Evolutionary conservation across 306 rosid genomes (phyloP).

Genomic region (Cyamopsis tetragonoloba): DNA sequence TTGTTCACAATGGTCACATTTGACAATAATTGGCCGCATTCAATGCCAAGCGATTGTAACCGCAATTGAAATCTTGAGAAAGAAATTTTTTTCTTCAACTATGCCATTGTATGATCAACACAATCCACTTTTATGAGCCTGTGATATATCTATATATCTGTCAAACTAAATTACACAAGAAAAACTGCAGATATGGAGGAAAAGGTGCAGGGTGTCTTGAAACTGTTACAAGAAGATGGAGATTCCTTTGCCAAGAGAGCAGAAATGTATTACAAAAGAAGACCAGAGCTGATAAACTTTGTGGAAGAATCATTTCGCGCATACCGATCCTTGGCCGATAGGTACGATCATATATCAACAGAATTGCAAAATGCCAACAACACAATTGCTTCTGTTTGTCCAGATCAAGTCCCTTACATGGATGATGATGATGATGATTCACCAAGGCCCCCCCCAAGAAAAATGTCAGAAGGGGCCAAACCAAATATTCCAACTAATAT

Average conservation of each 20-base stretch:
- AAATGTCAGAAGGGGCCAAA: slow-evolving; percentile 33
- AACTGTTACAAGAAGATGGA: slow-evolving; percentile 71
- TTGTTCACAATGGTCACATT: too few relatives aligned
- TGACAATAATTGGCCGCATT: background rate
- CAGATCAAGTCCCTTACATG: slow-evolving; percentile 80
- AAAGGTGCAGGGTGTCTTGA: slow-evolving; percentile 55
- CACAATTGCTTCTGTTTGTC: slow-evolving; percentile 75
- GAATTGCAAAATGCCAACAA: slow-evolving; percentile 91
- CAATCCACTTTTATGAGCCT: background rate
- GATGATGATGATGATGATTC: slow-evolving; percentile 61
- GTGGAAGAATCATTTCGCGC: slow-evolving; percentile 77
- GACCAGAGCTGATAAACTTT: slow-evolving; percentile 74
- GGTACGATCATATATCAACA: slow-evolving; percentile 83
- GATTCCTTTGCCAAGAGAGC: slow-evolving; percentile 90
- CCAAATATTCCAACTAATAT: slow-evolving; percentile 44
- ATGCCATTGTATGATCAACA: slow-evolving; percentile 10
- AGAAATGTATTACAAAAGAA: slow-evolving; percentile 83
- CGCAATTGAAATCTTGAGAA: too few relatives aligned
- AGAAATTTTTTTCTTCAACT: too few relatives aligned
- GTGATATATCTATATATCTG: background rate
- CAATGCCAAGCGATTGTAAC: slow-evolving; percentile 4
- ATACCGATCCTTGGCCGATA: slow-evolving; percentile 77
- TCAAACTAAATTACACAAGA: slow-evolving; percentile 2
- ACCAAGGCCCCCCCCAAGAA: slow-evolving; percentile 35
- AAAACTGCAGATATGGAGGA: slow-evolving; percentile 81